Evolutionary conservation across 257 asterid species (phyloP), one percentile per base, ranked within the genome.

Genomic region (Eustoma russellianum): DNA sequence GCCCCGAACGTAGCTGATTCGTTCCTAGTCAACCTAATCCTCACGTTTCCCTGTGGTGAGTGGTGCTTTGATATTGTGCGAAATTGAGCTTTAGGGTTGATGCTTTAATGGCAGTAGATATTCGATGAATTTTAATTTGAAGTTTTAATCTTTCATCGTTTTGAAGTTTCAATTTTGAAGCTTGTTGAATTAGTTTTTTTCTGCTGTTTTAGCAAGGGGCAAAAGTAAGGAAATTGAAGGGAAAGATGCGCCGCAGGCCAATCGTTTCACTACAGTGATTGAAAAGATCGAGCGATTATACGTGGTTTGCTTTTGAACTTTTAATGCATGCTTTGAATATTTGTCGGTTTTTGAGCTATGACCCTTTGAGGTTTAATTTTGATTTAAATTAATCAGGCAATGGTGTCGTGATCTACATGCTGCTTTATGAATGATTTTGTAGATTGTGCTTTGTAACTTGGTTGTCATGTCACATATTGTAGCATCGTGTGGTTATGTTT

Each of bases 221-320:
- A n/a, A 74, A 62, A 61, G 62, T 59, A 68, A 60, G 16, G 89
- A 76, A 58, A 66, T 66, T 59, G 85, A 82, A 40, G 83, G 51
- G 13, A 64, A 43, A 38, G 94, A 79, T 52, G 85, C 69, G 0
- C 77, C 71, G 60, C 70, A 65, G 53, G 81, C 87, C 0, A 88
- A 77, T 74, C 97, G 95, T 12, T 64, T 92, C 82, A 83, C 79
- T 73, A 80, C 69, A 41, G 99, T 92, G 52, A 92, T 92, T 56
- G 97, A 92, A 71, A 83, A 74, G 68, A 92, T 92, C 61, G 99
- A 92, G 71, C 90, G 99, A 69, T 76, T 92, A 80, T 92, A 92
- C 62, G 93, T 87, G 97, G 99, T 92, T 82, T 44, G 87, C 52
- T n/a, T 51, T 58, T 41, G 15, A 38, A 13, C 13, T 46, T 24